Percentiles rank a stretch among this genome's conserved stretches.
Conservation (phyloP, 345 rosid genomes). For the Salix arbutifolia region DNA sequence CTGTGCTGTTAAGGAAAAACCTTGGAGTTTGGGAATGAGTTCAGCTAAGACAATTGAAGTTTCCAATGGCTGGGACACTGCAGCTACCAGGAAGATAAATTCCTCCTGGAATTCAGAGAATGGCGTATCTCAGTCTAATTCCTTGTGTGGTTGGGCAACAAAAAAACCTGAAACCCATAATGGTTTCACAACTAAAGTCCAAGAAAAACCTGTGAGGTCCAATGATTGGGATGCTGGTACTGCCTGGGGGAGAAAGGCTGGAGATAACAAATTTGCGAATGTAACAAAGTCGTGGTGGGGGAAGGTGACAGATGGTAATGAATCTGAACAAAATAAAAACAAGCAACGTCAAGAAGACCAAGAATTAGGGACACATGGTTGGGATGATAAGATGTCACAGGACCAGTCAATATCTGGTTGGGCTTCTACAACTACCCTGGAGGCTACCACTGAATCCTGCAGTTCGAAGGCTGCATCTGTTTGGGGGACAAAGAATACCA, state of each 20-base stretch:
- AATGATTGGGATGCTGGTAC: conserved; percentile 12
- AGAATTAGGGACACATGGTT: not conserved
- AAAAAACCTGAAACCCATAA: conserved; percentile 10
- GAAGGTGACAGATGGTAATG: not conserved
- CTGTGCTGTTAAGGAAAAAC: not conserved
- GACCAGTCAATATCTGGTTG: conserved; percentile 1
- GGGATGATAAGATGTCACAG: not conserved
- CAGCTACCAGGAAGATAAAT: conserved; percentile 25
- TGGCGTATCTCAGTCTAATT: conserved; percentile 10
- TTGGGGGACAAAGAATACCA: not conserved
- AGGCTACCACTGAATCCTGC: not conserved
- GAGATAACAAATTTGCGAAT: not conserved
- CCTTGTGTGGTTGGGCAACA: conserved; percentile 34
- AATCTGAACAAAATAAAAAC: not conserved
- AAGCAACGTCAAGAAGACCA: not conserved
- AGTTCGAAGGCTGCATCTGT: not conserved
- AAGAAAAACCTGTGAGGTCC: not conserved
- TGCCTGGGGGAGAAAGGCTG: conserved; percentile 25
- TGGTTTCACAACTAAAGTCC: not conserved
- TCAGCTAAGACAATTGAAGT: conserved; percentile 15
- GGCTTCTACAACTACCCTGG: conserved; percentile 1
- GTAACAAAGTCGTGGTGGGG: conserved; percentile 1
- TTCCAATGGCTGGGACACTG: conserved; percentile 10
- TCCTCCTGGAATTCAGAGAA: conserved; percentile 16
- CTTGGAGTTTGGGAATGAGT: conserved; percentile 21